Evolutionary conservation across 2,329 filamentous ascomycete species (phyloP), one percentile per base, ranked within the genome.

Genomic region (Trichophyton verrucosum): DNA sequence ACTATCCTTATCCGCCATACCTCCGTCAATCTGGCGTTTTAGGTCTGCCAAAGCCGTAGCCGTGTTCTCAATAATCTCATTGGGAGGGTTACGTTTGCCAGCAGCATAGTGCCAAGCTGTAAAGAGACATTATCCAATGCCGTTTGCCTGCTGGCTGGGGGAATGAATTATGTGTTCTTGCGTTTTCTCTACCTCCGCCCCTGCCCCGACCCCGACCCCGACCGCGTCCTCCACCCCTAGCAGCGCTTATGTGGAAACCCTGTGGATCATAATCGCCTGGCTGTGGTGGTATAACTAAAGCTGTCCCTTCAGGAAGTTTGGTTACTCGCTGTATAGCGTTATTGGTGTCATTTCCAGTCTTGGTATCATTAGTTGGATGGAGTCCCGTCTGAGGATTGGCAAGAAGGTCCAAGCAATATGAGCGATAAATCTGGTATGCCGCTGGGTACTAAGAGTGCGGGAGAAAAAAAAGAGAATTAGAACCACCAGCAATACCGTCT

Each of bases 41-140:
- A 84, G 66, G 68, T 81, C 75, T 57, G 68, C 65, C 63, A 85
- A 71, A 0, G 82, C 80, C 2, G 70, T 66, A 15, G 65, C 68
- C 0, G 82, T 84, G 30, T 79, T 78, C 2, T 65, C 65, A 9
- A 85, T 59, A 42, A 86, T 83, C 13, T 68, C 65, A 0, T 70
- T 67, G 0, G 73, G 71, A 0, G 72, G 62, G 61, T 68, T 71
- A 33, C 69, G 66, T 27, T 74, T 77, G 4, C 63, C 68, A 47
- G 68, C 72, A 0, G 82, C 82, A 61, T 76, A 81, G 1, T 71
- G 70, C 2, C 70, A 67, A 1, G 80, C 82, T 0, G 82, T 85
- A 64, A 85, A 85, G 0, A 86, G 69, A 64, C 82, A 85, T 78
- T 27, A 86, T 76, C 76, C 80, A 85, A 60, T 82, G 80, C 11